Base-by-base conservation (phyloP, 2,329 filamentous ascomycete genomes). In the Colletotrichum karsti region DNA sequence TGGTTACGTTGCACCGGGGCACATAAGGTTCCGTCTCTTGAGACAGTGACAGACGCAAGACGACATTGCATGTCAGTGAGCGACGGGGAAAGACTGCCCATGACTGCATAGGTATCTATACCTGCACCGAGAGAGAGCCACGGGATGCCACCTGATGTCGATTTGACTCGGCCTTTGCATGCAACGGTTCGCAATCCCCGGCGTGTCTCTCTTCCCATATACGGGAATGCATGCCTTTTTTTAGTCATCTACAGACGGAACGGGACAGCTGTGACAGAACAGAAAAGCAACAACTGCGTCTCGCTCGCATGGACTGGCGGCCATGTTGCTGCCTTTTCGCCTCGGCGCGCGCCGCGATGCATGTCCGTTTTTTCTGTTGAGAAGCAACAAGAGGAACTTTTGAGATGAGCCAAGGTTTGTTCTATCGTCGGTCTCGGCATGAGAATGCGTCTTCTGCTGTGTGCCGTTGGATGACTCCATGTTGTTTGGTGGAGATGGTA, bases 191-290 rank as follows among this genome's bases (percentile, higher is more conserved):
- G 59, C 41, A 13, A 33, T 37, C 53, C 26, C 35, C 28, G 2
- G 15, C 22, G 44, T 50, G 30, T 60, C 30, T 15, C 51, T 58
- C 41, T 44, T 46, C 15, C 22, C 53, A 26, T 53, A 13, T 9
- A 7, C 18, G 33, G 64, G 60, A 64, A 67, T 64, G 44, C 57
- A 35, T 50, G 24, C 30, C 30, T 24, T 28, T 39, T 46, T 35
- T 46, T 35, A 64, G 60, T 58, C 64, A 58, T 41, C 46, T 37
- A 30, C 10, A 53, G 51, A 59, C 53, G 53, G 57, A 67, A 28
- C 44, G 24, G 37, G 37, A 67, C n/a, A 51, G 42, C 63, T 15
- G 50, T 33, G 35, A n/a, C n/a, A 63, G 18, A 53, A 56, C 6
- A 58, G 39, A 42, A 50, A 51, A 48, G 55, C 22, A 53, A 39